Evolutionary conservation across 345 rosid species (phyloP), one percentile per base, ranked within the genome.

Genomic region (Salix exigua): DNA sequence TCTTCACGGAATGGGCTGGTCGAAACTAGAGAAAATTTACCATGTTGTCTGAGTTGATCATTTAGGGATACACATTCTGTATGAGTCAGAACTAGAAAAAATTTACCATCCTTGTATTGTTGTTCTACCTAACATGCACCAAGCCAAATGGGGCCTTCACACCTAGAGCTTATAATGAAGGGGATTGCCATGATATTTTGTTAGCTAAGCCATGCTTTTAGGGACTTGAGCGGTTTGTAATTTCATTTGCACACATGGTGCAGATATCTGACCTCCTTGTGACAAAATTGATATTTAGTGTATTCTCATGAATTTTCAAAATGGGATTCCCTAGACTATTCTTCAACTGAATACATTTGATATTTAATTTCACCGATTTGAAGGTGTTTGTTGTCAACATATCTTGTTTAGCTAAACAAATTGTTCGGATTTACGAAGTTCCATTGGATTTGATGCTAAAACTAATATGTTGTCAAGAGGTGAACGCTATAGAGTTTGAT

Each of bases 161-260:
- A 23, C n/a, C 31, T 55, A 71, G 74, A 55, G 66, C 65, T 35
- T 55, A 72, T 72, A 38, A 18, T 35, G 64, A 50, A 33, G 48
- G 48, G 10, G 21, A 35, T 6, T 2, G 11, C 31, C 3, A 21
- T 30, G 18, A 35, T 55, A 1, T 35, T 71, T 71, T 61, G 58
- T 62, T 38, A 38, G 33, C 31, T 4, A 21, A 71, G 44, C 30
- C 58, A 26, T 40, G 16, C 11, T 61, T 44, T 42, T 28, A 9
- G 37, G 40, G 65, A 62, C 16, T 60, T 25, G 1, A 51, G 55
- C 61, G 19, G 10, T 48, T 17, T 21, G 25, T 51, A 53, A 30
- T 31, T 51, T 48, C 18, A 51, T 53, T 53, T 10, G n/a, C 44
- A 16, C 4, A 1, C 38, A 65, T 18, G 5, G 38, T 65, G 21